A percentile compares a stretch with the other conserved stretches of the same genome.
phyloP scores from a whole-genome alignment of 345 rosid genomes.

The Pistacia integerrima region DNA sequence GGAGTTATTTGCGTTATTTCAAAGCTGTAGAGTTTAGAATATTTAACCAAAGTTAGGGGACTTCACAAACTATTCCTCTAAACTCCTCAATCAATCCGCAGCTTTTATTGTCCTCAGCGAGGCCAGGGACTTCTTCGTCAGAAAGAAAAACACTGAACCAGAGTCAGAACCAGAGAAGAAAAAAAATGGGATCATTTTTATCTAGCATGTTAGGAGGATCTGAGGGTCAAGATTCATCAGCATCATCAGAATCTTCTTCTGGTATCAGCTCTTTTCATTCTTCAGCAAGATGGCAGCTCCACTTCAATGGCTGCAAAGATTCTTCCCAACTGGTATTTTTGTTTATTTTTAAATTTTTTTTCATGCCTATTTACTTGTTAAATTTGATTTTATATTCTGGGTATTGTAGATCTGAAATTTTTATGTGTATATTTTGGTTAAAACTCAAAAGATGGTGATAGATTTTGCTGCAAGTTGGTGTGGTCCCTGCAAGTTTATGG shows the following conservation, averaged over 20 bases:
- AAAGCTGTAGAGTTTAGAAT: no score
- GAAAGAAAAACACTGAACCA: background rate
- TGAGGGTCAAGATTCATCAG: constrained; percentile 13
- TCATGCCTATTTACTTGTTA: background rate
- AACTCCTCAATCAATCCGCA: no score
- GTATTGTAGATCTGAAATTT: constrained; percentile 11
- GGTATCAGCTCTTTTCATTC: constrained; percentile 62
- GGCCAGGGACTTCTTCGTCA: no score
- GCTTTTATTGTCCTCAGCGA: no score
- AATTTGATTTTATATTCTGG: background rate
- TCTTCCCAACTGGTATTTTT: constrained; percentile 54
- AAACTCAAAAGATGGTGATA: constrained; percentile 50
- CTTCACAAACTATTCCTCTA: no score
- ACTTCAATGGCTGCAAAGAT: constrained; percentile 64
- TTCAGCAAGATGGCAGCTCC: constrained; percentile 69
- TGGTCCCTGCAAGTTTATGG: constrained; percentile 78
- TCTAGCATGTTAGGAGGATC: constrained; percentile 30
- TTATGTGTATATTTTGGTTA: background rate
- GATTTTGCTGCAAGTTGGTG: constrained; percentile 92
- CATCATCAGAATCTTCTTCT: constrained; percentile 34
- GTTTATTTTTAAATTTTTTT: background rate
- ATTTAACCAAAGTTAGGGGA: no score
- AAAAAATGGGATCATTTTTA: constrained; percentile 45
- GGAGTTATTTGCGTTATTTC: no score
- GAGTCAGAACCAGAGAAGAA: background rate